phyloP scores from a whole-genome alignment of 106 monocot genomes.

The Agapanthus africanus region DNA sequence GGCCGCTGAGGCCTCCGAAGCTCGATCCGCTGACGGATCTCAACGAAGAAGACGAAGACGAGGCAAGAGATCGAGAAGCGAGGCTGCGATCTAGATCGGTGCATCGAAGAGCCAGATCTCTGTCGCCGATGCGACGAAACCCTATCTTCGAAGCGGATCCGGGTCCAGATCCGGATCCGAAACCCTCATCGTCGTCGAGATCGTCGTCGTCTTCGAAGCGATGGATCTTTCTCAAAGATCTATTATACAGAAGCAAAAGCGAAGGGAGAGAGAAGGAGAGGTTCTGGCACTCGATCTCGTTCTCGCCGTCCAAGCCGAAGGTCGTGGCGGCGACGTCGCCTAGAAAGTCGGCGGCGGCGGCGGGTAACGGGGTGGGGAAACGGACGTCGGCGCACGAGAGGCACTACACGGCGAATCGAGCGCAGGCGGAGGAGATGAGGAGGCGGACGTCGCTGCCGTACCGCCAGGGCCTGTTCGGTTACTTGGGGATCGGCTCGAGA shows the following conservation, averaged over 20 bases:
- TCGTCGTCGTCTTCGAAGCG: constrained; percentile 60
- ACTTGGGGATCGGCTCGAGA: constrained; percentile 76
- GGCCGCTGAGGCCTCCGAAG: constrained; percentile 52
- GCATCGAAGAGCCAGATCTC: constrained; percentile 77
- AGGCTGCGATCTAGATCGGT: constrained; percentile 71
- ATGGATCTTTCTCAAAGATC: constrained; percentile 91
- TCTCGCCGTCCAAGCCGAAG: constrained; percentile 18
- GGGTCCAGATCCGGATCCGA: constrained; percentile 28
- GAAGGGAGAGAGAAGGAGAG: constrained; percentile 63
- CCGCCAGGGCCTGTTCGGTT: constrained; percentile 87
- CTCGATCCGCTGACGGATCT: constrained; percentile 47
- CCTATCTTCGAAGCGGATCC: constrained; percentile 3
- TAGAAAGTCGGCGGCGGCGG: background rate
- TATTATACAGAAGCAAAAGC: constrained; percentile 94
- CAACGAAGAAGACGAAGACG: constrained; percentile 35
- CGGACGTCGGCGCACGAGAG: constrained; percentile 83
- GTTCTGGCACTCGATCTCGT: constrained; percentile 71
- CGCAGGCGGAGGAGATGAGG: constrained; percentile 90
- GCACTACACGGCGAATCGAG: constrained; percentile 85
- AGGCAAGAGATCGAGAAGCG: constrained; percentile 45
- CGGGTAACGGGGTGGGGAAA: constrained; percentile 29
- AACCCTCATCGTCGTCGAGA: constrained; percentile 54
- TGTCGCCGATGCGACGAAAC: constrained; percentile 59
- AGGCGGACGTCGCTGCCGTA: constrained; percentile 86
- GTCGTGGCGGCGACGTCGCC: background rate